These are phyloP conservation scores for Bryopsis sp. DNA, from an alignment of 139 green algal species.

Conservation along the genomic window DNA sequence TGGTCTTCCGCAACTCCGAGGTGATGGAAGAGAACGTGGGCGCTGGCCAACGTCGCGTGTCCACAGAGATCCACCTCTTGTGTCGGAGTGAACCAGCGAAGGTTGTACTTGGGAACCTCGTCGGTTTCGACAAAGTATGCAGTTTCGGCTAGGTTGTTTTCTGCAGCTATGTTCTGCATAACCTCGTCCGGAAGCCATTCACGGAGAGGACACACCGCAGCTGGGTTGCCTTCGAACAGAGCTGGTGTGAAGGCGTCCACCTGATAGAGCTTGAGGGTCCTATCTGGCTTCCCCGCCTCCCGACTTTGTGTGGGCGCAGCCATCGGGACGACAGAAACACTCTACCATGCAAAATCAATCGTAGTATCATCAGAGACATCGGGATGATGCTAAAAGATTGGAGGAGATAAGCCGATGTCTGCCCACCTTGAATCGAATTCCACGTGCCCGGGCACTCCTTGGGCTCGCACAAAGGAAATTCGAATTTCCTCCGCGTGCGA, in stretches of 20 bases:
- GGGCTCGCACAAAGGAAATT: too few relatives aligned
- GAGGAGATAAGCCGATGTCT: too few relatives aligned
- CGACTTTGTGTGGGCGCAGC: too few relatives aligned
- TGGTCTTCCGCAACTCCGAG: background rate
- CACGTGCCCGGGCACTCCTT: too few relatives aligned
- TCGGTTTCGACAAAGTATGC: slow-evolving; percentile 42
- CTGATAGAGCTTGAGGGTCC: slow-evolving; percentile 18
- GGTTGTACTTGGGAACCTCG: background rate
- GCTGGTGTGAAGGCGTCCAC: slow-evolving; percentile 53
- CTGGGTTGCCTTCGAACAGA: slow-evolving; percentile 57
- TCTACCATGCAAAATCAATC: too few relatives aligned
- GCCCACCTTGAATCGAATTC: too few relatives aligned
- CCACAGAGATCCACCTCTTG: slow-evolving; percentile 48
- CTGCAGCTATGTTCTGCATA: slow-evolving; percentile 36
- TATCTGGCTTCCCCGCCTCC: too few relatives aligned
- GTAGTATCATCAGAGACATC: too few relatives aligned
- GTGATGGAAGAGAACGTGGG: slow-evolving; percentile 16
- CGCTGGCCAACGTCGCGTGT: slow-evolving; percentile 50
- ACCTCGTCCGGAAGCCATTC: slow-evolving; percentile 16
- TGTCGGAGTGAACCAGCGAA: slow-evolving; percentile 44
- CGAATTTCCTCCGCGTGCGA: too few relatives aligned
- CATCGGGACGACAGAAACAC: too few relatives aligned
- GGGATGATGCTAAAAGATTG: too few relatives aligned
- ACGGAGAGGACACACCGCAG: slow-evolving; percentile 45
- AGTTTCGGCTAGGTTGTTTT: slow-evolving; percentile 64